Base-by-base conservation (phyloP, 805 yeast species). In the Zygotorulaspora chibaensis region DNA sequence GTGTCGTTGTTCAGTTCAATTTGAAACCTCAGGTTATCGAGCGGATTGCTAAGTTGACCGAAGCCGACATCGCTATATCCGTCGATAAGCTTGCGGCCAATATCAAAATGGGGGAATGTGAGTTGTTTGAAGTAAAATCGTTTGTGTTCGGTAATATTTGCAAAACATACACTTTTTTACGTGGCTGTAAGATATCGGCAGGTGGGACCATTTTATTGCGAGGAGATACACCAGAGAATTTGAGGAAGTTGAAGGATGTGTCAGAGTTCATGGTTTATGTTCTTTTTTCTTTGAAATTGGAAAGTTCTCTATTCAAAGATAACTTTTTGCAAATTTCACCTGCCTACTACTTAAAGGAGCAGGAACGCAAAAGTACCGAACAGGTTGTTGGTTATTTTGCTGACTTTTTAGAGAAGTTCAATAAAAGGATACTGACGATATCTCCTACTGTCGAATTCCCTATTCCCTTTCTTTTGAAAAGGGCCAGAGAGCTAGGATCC, bases 151-250 rank as follows among this genome's bases (percentile, higher is more conserved):
- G 77, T 3, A 73, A 79, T 46, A 47, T 71, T 1, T 71, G 80
- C 12, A 85, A 88, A 59, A 80, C 95, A 0, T 87, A 83, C 58
- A 74, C 88, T n/a, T 85, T 79, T 53, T 76, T 93, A 45, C 77
- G 82, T 1, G 98, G 96, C 0, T 81, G 90, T 52, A 81, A 82
- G 30, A 71, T 75, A 8, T 78, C 77, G 34, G 65, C 83, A 0
- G 99, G 99, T 0, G 83, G 90, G 31, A 89, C 98, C 0, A 76
- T 91, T n/a, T 70, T 87, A 11, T 63, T 93, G n/a, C 71, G 98
- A 44, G 99, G 98, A 2, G 84, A 80, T 1, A 75, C 77, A 53
- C 79, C 75, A 41, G 84, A 79, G 2, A 59, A 73, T 0, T 66
- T 91, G 45, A 72, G 79, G 42, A 79, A 79, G 42, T 75, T 90